A percentile compares a stretch with the other conserved stretches of the same genome.
Conservation (phyloP, 495 filamentous ascomycete genomes). For the Tuber indicum region DNA sequence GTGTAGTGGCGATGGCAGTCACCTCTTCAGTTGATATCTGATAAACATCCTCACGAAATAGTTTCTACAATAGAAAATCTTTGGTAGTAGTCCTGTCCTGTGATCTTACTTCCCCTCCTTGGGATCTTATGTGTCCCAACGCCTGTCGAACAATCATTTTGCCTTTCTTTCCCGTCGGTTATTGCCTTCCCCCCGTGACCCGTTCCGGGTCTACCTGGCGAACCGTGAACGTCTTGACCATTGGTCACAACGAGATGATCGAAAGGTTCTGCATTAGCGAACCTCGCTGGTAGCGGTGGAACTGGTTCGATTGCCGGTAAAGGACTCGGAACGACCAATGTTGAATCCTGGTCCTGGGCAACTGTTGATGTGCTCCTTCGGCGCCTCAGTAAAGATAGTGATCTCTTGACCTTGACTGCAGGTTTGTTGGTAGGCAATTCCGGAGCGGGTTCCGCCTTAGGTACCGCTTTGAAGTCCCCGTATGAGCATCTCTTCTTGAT, state of each 20-base stretch:
- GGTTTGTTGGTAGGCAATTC: not conserved
- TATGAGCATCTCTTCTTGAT: slow-evolving; percentile 34
- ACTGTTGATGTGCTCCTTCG: slow-evolving; percentile 26
- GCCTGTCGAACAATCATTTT: not conserved
- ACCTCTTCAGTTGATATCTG: not conserved
- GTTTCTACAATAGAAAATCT: slow-evolving; percentile 21
- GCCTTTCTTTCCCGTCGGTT: not conserved
- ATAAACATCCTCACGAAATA: not conserved
- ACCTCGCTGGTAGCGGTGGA: slow-evolving; percentile 17
- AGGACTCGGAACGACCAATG: not conserved
- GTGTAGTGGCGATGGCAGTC: not conserved
- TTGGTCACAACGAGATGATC: not conserved
- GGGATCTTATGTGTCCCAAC: not conserved
- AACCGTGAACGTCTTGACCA: not conserved
- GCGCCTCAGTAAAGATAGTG: slow-evolving; percentile 25
- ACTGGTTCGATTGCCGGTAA: slow-evolving; percentile 21
- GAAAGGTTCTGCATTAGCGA: not conserved
- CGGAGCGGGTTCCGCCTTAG: not conserved
- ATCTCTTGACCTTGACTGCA: slow-evolving; percentile 13
- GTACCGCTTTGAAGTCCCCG: slow-evolving; percentile 28
- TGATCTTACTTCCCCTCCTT: slow-evolving; percentile 28
- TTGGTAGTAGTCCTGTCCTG: slow-evolving; percentile 36
- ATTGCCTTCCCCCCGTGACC: not conserved
- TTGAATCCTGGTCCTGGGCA: slow-evolving; percentile 1
- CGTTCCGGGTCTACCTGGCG: not conserved